Conservation (phyloP, 2,329 filamentous ascomycete species). For the Epichloe uncinata region DNA sequence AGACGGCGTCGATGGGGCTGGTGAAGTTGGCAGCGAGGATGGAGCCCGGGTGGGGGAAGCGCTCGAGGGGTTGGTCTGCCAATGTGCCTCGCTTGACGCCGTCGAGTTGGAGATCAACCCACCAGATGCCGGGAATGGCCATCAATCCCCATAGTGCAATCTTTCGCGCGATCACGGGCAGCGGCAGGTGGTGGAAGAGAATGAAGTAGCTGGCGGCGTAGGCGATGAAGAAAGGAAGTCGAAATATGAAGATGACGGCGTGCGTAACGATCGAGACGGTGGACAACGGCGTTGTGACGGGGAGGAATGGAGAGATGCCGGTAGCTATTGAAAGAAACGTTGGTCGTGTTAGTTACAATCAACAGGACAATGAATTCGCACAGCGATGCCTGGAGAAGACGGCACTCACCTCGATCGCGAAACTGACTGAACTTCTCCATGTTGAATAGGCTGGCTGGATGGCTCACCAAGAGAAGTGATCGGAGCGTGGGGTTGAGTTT, state of each 20-base stretch:
- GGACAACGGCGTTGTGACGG: slow-evolving; percentile 54
- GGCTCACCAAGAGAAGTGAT: background rate
- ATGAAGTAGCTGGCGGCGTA: slow-evolving; percentile 61
- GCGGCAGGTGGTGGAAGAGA: slow-evolving; percentile 68
- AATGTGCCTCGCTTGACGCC: slow-evolving; percentile 87
- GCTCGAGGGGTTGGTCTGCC: slow-evolving; percentile 55
- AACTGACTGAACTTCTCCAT: slow-evolving; percentile 98
- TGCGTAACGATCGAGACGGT: slow-evolving; percentile 51
- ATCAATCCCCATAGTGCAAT: slow-evolving; percentile 78
- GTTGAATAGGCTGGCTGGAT: background rate
- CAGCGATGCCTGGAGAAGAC: background rate
- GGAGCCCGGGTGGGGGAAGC: slow-evolving; percentile 60
- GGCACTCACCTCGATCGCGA: slow-evolving; percentile 60
- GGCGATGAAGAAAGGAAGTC: slow-evolving; percentile 63
- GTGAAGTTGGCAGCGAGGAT: slow-evolving; percentile 87
- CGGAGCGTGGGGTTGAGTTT: background rate
- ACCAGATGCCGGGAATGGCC: slow-evolving; percentile 87
- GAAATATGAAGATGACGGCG: slow-evolving; percentile 62
- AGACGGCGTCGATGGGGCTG: slow-evolving; percentile 83
- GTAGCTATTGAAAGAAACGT: slow-evolving; percentile 46
- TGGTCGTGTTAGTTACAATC: background rate
- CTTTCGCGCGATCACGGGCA: slow-evolving; percentile 55
- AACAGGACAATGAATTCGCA: background rate
- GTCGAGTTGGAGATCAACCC: slow-evolving; percentile 96
- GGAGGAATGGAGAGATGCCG: slow-evolving; percentile 91